Evolutionary conservation across 1,284 basidiomycete species (phyloP).

Genomic region (Anthracocystis panici-leucophaei): DNA sequence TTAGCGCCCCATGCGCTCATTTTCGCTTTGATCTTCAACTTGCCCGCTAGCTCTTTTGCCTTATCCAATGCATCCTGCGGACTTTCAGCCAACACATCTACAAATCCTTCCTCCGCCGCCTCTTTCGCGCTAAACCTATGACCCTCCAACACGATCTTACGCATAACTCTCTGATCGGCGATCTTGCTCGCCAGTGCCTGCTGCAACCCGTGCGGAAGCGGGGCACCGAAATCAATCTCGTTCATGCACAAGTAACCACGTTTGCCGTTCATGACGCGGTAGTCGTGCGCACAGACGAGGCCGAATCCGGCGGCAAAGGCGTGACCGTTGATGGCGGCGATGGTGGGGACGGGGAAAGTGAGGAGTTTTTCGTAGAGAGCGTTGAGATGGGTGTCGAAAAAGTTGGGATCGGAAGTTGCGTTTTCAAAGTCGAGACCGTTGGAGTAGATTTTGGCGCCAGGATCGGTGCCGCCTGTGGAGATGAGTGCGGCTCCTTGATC

Average conservation of each 20-base stretch:
- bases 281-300: constrained; percentile 85
- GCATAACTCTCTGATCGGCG: constrained; percentile 75
- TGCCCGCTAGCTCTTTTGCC: constrained; percentile 71
- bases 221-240: constrained; percentile 73
- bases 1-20: constrained; percentile 73
- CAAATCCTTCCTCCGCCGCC: constrained; percentile 77
- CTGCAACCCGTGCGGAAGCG: constrained; percentile 69
- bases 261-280: constrained; percentile 86
- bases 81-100: constrained; percentile 78
- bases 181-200: constrained; percentile 79
- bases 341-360: constrained; percentile 74
- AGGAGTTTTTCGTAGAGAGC: constrained; percentile 71
- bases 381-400: constrained; percentile 74
- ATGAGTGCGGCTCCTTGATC: constrained; percentile 60
- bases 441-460: constrained; percentile 56
- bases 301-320: constrained; percentile 88
- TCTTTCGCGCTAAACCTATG: constrained; percentile 83
- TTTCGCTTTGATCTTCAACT: constrained; percentile 70
- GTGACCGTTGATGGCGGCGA: constrained; percentile 91
- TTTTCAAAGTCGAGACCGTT: constrained; percentile 80
- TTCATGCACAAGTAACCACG: constrained; percentile 92
- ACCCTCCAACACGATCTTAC: constrained; percentile 85
- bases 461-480: constrained; percentile 49
- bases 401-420: constrained; percentile 76
- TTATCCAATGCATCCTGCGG: constrained; percentile 74